phyloP scores from a whole-genome alignment of 352 stramenopile genomes.

The Thraustochytrium striatum region DNA sequence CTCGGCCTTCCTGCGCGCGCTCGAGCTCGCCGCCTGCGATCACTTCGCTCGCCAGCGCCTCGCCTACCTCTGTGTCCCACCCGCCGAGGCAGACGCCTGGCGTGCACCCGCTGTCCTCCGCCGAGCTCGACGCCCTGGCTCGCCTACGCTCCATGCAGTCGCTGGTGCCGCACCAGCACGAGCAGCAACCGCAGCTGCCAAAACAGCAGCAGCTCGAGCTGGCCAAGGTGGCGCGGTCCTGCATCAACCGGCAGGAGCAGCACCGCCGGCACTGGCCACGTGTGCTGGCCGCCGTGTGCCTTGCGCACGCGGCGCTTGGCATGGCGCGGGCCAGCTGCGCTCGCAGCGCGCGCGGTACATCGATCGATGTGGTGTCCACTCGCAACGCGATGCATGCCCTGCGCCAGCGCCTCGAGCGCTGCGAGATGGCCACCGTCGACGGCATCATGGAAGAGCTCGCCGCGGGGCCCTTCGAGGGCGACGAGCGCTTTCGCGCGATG shows the following conservation, averaged over 20 bases:
- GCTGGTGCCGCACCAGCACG: neutral
- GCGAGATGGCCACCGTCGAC: neutral
- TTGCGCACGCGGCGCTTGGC: neutral
- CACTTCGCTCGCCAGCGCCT: neutral
- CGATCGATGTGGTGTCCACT: neutral
- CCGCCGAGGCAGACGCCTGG: neutral
- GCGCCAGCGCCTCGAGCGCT: constrained; percentile 1
- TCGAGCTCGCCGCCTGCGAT: constrained; percentile 1
- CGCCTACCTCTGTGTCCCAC: neutral
- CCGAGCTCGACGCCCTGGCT: neutral
- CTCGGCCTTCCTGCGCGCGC: constrained; percentile 10
- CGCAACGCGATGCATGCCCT: neutral
- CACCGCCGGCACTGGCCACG: neutral
- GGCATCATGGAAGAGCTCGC: neutral
- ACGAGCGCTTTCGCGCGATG: too few species aligned
- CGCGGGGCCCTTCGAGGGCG: neutral
- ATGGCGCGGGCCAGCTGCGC: neutral
- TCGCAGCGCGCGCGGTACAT: neutral
- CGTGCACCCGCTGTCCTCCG: neutral
- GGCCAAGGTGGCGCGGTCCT: neutral
- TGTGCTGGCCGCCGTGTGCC: neutral
- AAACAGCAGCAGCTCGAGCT: neutral
- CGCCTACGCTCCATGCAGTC: neutral
- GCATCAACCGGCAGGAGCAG: neutral
- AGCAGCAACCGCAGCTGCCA: neutral